Conservation (phyloP, 2,329 filamentous ascomycete genomes). For the Botrytis fabae region DNA sequence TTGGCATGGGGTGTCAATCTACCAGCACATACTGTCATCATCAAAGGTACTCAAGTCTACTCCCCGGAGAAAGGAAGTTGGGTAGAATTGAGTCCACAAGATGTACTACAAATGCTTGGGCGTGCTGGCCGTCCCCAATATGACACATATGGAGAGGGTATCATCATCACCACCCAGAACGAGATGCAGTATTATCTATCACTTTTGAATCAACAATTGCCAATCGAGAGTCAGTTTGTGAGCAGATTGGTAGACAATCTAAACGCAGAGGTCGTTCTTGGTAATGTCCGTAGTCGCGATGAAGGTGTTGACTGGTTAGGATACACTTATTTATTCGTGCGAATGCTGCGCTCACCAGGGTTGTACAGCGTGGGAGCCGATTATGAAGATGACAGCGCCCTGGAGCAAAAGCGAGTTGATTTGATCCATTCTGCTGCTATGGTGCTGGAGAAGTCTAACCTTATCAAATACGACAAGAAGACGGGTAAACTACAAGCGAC, state of each 20-base stretch:
- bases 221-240: conserved; percentile 94
- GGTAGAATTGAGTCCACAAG: conserved; percentile 96
- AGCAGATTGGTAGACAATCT: conserved; percentile 92
- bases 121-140: conserved; percentile 95
- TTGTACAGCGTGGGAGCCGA: conserved; percentile 95
- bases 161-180: conserved; percentile 93
- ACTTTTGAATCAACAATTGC: conserved; percentile 92
- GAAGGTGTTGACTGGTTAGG: conserved; percentile 99
- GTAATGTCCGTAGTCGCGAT: conserved; percentile 86
- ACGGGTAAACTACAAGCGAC: conserved; percentile 85
- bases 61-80: conserved; percentile 98
- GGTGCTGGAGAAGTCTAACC: conserved; percentile 80
- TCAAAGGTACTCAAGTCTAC: conserved; percentile 97
- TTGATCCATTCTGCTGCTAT: conserved; percentile 90
- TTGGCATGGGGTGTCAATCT: conserved; percentile 98
- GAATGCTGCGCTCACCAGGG: conserved; percentile 93
- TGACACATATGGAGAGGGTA: conserved; percentile 96
- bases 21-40: conserved; percentile 96
- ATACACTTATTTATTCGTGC: conserved; percentile 96
- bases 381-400: conserved; percentile 85
- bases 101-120: conserved; percentile 97
- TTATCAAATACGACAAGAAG: conserved; percentile 95
- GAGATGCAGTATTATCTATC: conserved; percentile 98
- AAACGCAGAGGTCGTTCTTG: conserved; percentile 93
- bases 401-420: conserved; percentile 98